These are phyloP conservation scores for Papiliotrema fonsecae DNA, from an alignment of 1,284 basidiomycete genomes.

Conservation along the genomic window DNA sequence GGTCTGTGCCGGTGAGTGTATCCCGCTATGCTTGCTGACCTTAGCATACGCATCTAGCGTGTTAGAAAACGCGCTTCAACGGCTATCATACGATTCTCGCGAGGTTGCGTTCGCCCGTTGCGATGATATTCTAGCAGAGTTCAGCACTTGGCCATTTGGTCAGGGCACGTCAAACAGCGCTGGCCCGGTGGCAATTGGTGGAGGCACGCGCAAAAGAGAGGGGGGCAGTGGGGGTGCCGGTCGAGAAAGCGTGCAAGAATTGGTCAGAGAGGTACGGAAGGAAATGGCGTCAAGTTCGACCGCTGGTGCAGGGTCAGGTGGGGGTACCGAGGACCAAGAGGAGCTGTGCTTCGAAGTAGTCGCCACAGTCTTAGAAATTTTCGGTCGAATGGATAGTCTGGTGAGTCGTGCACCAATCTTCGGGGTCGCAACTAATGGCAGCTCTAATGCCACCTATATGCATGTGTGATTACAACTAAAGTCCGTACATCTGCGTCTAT, in stretches of 20 bases:
- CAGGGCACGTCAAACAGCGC: constrained; percentile 32
- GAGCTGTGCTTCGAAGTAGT: constrained; percentile 84
- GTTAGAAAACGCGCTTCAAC: constrained; percentile 84
- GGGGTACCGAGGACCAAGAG: constrained; percentile 62
- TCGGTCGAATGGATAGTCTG: constrained; percentile 80
- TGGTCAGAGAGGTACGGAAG: constrained; percentile 71
- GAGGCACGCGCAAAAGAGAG: constrained; percentile 36
- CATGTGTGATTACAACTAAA: constrained; percentile 1
- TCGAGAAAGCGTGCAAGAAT: constrained; percentile 67
- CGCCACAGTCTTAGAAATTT: constrained; percentile 83
- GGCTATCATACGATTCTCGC: constrained; percentile 81
- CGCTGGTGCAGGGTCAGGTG: constrained; percentile 58
- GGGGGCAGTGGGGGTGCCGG: constrained; percentile 43
- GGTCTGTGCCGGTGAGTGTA: constrained; percentile 62
- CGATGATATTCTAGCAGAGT: constrained; percentile 86
- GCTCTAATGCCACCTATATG: neutral
- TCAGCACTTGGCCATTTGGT: constrained; percentile 84
- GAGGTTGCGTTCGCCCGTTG: constrained; percentile 85
- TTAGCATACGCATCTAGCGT: constrained; percentile 80
- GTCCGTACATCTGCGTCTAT: no score
- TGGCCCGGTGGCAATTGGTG: constrained; percentile 38
- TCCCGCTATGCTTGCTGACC: constrained; percentile 1
- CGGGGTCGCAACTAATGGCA: no score
- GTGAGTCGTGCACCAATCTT: constrained; percentile 39
- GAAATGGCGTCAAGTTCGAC: constrained; percentile 57